Percentiles rank a stretch among this genome's conserved stretches.
phyloP scores from a whole-genome alignment of 768 basidiomycete genomes.

The Leccinum olivaceopallidum region DNA sequence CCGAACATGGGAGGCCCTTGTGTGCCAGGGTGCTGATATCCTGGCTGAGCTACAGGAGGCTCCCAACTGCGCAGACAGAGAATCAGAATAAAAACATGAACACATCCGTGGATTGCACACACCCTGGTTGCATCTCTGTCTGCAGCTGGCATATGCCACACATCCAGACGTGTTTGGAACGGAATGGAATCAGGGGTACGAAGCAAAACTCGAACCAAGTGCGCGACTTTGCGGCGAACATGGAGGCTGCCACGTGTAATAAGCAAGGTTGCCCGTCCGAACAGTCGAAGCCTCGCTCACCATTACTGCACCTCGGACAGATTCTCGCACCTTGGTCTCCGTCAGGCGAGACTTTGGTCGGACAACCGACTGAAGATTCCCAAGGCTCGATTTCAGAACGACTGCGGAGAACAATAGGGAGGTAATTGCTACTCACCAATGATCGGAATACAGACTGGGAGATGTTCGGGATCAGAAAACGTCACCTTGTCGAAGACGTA shows the following conservation, averaged over 20 bases:
- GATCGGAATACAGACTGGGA: slow-evolving; percentile 54
- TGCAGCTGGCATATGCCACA: slow-evolving; percentile 74
- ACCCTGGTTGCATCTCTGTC: slow-evolving; percentile 53
- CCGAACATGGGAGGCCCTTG: slow-evolving; percentile 8
- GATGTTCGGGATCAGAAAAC: neutral
- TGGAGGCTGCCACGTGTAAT: slow-evolving; percentile 43
- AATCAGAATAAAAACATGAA: neutral
- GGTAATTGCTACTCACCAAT: slow-evolving; percentile 38
- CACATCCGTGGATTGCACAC: slow-evolving; percentile 20
- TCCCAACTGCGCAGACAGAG: slow-evolving; percentile 31
- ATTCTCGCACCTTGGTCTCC: slow-evolving; percentile 52
- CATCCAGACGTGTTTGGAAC: slow-evolving; percentile 62
- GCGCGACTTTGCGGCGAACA: slow-evolving; percentile 61
- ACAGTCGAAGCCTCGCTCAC: slow-evolving; percentile 37
- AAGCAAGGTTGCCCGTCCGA: neutral
- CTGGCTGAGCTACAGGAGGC: slow-evolving; percentile 35
- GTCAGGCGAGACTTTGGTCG: slow-evolving; percentile 56
- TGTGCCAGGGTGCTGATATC: slow-evolving; percentile 39
- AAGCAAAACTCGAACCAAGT: slow-evolving; percentile 79
- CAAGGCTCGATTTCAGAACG: slow-evolving; percentile 5
- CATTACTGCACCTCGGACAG: slow-evolving; percentile 75
- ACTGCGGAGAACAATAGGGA: slow-evolving; percentile 8
- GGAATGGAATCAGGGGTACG: slow-evolving; percentile 68
- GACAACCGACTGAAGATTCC: slow-evolving; percentile 58
- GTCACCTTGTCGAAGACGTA: neutral